Evolutionary conservation across 2,329 filamentous ascomycete genomes (phyloP), one percentile per base, ranked within the genome.

Genomic region (Elsinoe arachidis): DNA sequence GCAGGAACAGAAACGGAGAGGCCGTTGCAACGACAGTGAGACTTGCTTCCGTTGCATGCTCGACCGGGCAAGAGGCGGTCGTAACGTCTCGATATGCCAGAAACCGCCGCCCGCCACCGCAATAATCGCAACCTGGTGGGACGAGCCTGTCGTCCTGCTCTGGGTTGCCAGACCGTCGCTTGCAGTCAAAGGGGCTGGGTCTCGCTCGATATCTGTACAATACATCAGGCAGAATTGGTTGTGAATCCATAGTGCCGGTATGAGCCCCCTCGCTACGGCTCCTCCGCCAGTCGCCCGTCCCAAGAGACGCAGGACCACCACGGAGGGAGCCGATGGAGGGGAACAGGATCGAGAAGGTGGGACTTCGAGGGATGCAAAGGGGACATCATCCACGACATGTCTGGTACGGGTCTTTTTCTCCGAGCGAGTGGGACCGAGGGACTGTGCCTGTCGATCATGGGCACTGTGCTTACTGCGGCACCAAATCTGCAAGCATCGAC

Each of bases 21-120:
- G 34, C 49, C 49, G 49, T 53, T 53, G 49, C 49, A 53, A 53
- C 49, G 49, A 53, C 49, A 38, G 49, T 53, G 49, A 53, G 49
- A 53, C 49, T 53, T 53, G 33, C 49, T 39, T 53, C 33, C 49
- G 34, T 53, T 39, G 49, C 33, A 53, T 53, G 35, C 49, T 53
- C 49, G 49, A 38, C 49, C 49, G 35, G 49, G 49, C 49, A 53
- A 53, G 49, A 53, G 49, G 26, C 33, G 49, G 34, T 53, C 49
- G 19, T 10, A 53, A 37, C 49, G 49, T 53, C 49, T 53, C 49
- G 49, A 53, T 53, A 53, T 53, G 49, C 49, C 49, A 53, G 49
- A 53, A 53, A 53, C 49, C 49, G 49, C 49, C 33, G 49, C 49
- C 49, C 33, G 49, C 49, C 49, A 53, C 49, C 49, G 49, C 15